phyloP scores from a whole-genome alignment of 371 early-diverging fungal genomes.

The Lichtheimia ramosa region DNA sequence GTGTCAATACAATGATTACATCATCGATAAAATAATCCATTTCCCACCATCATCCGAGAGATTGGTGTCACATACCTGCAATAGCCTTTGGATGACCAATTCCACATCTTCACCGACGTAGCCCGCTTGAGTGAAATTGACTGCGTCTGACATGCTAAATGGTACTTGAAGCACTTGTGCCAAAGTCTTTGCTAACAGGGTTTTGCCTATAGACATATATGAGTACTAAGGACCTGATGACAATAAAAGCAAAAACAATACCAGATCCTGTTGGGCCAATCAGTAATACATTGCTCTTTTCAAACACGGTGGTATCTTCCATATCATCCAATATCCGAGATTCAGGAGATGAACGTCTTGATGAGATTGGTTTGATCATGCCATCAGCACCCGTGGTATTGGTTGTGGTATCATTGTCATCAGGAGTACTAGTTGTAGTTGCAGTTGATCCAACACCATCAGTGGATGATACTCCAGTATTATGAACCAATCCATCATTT shows the following conservation, averaged over 20 bases:
- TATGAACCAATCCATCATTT: not conserved
- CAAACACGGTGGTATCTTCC: conserved; percentile 52
- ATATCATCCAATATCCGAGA: not conserved
- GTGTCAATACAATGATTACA: not conserved
- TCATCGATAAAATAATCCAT: not conserved
- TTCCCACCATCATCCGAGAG: not conserved
- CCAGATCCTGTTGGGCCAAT: conserved; percentile 87
- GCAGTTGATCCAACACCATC: not conserved
- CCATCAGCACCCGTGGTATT: conserved; percentile 2
- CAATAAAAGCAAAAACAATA: not conserved
- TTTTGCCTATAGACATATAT: conserved; percentile 67
- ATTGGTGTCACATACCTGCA: conserved; percentile 63
- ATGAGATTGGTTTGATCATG: not conserved
- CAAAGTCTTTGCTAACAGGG: conserved; percentile 80
- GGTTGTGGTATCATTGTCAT: not conserved
- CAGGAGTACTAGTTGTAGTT: not conserved
- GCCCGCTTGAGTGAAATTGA: conserved; percentile 91
- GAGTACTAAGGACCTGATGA: not conserved
- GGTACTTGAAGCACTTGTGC: conserved; percentile 89
- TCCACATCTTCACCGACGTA: conserved; percentile 96
- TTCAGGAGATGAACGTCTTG: not conserved
- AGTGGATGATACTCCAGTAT: too few relatives aligned
- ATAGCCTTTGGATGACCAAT: conserved; percentile 77
- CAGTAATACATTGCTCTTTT: conserved; percentile 88
- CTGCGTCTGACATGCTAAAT: conserved; percentile 91